Conservation (phyloP, 805 yeast species). For the Sugiyamaella marilandica region DNA sequence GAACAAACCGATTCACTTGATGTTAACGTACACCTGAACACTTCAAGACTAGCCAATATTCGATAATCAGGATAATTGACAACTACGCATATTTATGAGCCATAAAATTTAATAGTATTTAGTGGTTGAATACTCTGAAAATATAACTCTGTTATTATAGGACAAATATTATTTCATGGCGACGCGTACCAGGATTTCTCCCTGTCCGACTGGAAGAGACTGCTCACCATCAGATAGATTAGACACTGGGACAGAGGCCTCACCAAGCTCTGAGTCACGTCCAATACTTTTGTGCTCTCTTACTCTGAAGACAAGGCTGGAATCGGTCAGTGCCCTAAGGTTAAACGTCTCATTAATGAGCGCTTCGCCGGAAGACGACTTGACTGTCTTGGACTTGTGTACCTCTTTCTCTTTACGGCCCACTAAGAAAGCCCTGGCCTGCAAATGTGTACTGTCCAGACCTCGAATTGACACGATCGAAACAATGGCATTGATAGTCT, state of each 20-base stretch:
- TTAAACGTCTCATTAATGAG: constrained; percentile 50
- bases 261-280: constrained; percentile 60
- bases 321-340: constrained; percentile 62
- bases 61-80: constrained; percentile 14
- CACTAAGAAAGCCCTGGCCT: constrained; percentile 44
- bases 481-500: constrained; percentile 17
- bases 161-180: background rate
- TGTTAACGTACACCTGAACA: constrained; percentile 74
- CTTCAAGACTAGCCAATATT: constrained; percentile 51
- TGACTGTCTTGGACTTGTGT: constrained; percentile 57
- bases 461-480: constrained; percentile 23
- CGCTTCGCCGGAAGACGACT: constrained; percentile 44
- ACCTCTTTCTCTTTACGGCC: constrained; percentile 48
- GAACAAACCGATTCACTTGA: constrained; percentile 83
- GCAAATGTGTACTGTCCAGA: constrained; percentile 30
- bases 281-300: constrained; percentile 70
- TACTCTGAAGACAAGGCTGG: constrained; percentile 55
- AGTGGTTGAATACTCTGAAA: background rate
- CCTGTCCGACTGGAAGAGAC: constrained; percentile 11
- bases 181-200: constrained; percentile 12
- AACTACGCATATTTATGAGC: background rate
- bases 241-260: constrained; percentile 40
- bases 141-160: background rate
- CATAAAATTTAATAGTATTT: background rate
- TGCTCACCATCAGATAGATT: constrained; percentile 12